Evolutionary conservation across 352 stramenopile genomes (phyloP).

Genomic region (Pythium myriotylum): DNA sequence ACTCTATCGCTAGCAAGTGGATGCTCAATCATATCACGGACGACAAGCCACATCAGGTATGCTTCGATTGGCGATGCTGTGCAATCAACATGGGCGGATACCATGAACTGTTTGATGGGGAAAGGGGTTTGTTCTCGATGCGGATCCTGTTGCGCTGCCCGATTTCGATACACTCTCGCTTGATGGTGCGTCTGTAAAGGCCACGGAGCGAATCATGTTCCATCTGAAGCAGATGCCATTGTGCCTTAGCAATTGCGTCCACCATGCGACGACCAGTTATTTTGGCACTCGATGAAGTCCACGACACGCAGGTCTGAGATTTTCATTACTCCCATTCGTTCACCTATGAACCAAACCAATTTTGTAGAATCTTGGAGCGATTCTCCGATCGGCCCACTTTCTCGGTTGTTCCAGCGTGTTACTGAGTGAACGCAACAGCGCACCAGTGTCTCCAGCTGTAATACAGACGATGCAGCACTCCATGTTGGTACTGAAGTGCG

Average conservation of each 20-base stretch:
- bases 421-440: conserved; percentile 71
- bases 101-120: not conserved
- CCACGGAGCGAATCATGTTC: too few relatives aligned
- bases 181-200: not conserved
- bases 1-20: conserved; percentile 59
- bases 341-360: not conserved
- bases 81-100: not conserved
- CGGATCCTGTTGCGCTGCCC: conserved; percentile 54
- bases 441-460: conserved; percentile 70
- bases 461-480: not conserved
- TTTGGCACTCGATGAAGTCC: conserved; percentile 74
- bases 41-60: conserved; percentile 81
- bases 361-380: conserved; percentile 71
- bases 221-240: too few relatives aligned
- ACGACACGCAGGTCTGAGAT: conserved; percentile 65
- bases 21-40: conserved; percentile 83
- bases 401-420: conserved; percentile 68
- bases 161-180: conserved; percentile 42
- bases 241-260: too few relatives aligned
- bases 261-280: conserved; percentile 67
- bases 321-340: not conserved
- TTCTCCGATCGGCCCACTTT: conserved; percentile 80
- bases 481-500: too few relatives aligned
- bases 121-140: conserved; percentile 76
- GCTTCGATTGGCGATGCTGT: not conserved